Base-by-base conservation (phyloP, 148 eudicot genomes). In the Chenopodium formosanum region DNA sequence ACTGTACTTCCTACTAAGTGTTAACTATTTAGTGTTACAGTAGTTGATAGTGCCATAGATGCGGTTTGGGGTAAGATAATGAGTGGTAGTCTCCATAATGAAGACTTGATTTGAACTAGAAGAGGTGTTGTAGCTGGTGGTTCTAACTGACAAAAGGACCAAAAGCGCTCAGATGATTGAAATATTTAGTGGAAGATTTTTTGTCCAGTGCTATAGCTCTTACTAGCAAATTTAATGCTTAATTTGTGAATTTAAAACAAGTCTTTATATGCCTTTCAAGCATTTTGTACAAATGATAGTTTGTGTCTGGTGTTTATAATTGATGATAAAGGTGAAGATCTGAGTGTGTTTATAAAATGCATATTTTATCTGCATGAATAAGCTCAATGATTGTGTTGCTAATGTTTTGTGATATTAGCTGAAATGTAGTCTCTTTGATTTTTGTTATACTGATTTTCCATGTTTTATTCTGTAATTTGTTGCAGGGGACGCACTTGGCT, bases 401-500 rank as follows among this genome's bases (percentile, higher is more conserved):
- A 16, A 32, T 72, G 34, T 60, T 37, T 48, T 3, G 23, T 19
- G 44, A 9, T 22, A 58, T 17, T 47, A 63, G 23, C 62, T 20
- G 32, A 22, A 40, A 32, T 75, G 2, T 16, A 44, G 16, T 80
- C 40, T 7, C n/a, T 52, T 22, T 1, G 31, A 17, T 25, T 22
- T 7, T 29, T 60, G 4, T 23, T n/a, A 1, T 8, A 40, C 44
- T 44, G 52, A 27, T 29, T 53, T n/a, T 64, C 17, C 70, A 34
- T 34, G 40, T 7, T 70, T 73, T 40, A 40, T 40, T 66, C 20
- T 44, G 17, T 53, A 31, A 71, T 58, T 22, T 74, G 79, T 72
- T 85, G 79, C 92, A 94, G 97, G 98, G 77, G 98, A 94, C 82
- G 87, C 98, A 52, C 90, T 94, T 74, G 98, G 97, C 78, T 94